Base-by-base conservation (phyloP, 192 early-diverging fungal species). In the Rhizoclosmatium globosum region DNA sequence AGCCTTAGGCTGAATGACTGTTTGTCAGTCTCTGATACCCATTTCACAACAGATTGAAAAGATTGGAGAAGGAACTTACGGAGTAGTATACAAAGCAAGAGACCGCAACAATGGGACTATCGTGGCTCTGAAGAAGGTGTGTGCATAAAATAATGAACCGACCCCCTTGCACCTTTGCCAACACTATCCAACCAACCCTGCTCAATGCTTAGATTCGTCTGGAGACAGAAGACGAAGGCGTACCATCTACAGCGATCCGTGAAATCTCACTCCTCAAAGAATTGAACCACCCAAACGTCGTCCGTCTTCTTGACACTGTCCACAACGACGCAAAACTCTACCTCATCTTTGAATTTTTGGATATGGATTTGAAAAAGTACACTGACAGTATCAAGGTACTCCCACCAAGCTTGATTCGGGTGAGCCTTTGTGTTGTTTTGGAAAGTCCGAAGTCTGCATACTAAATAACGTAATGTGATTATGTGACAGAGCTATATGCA, bases 191-290 rank as follows among this genome's bases (percentile, higher is more conserved):
- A 38, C 64, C 44, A 43, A 42, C 4, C 47, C 13, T 75, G 1
- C n/a, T n/a, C n/a, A n/a, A n/a, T n/a, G n/a, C n/a, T n/a, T n/a
- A n/a, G 50, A 57, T 56, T 15, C 69, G 50, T 2, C 9, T 56
- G 17, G 60, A 88, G 68, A 84, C 84, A 13, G 88, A 89, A 69
- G 85, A 88, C 50, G 95, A 97, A 81, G 95, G 96, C 83, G 96
- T 96, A 47, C 98, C 98, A 38, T 96, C 95, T 6, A 99, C 98
- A 15, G 98, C 98, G 68, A 96, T 99, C 79, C 90, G 98, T 47
- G 98, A 99, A 87, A 98, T 99, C 78, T 97, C 97, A 11, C 86
- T 99, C 72, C 94, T 99, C 91, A 97, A 97, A 80, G 98, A 99
- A 83, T 87, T 99, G 64, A 90, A 92, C 68, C 98, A 98, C 81